Evolutionary conservation across 1,284 basidiomycete species (phyloP).

Genomic region (Termitomyces sp.): DNA sequence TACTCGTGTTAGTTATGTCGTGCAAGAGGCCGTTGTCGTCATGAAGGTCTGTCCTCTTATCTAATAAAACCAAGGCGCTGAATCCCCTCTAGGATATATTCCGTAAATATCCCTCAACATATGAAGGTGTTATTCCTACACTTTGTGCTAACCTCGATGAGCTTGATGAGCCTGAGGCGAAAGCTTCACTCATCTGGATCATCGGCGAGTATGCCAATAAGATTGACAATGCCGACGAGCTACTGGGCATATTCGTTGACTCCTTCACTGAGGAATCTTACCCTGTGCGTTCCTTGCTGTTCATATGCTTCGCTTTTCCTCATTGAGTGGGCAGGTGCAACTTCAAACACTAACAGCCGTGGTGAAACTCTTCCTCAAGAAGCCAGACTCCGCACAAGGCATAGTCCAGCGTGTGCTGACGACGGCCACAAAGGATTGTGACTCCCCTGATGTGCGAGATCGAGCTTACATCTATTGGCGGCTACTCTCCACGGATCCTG

Average conservation of each 20-base stretch:
- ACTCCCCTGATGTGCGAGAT: slow-evolving; percentile 96
- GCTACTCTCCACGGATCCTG: slow-evolving; percentile 87
- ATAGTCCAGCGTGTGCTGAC: slow-evolving; percentile 88
- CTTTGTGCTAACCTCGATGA: slow-evolving; percentile 95
- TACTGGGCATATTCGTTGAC: slow-evolving; percentile 87
- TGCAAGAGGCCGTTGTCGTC: slow-evolving; percentile 96
- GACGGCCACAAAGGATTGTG: slow-evolving; percentile 94
- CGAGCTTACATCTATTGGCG: slow-evolving; percentile 97
- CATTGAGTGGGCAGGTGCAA: slow-evolving; percentile 61
- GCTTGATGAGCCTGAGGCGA: slow-evolving; percentile 96
- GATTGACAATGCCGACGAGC: slow-evolving; percentile 94
- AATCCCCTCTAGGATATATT: slow-evolving; percentile 77
- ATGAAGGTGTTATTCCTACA: slow-evolving; percentile 95
- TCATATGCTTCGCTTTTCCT: neutral
- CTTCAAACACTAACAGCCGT: slow-evolving; percentile 93
- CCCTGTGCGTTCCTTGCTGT: slow-evolving; percentile 47
- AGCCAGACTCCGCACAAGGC: slow-evolving; percentile 87
- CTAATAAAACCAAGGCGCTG: neutral
- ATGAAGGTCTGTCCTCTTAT: slow-evolving; percentile 71
- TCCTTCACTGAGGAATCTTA: slow-evolving; percentile 93
- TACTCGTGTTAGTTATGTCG: slow-evolving; percentile 94
- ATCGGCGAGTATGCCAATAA: slow-evolving; percentile 97
- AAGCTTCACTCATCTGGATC: slow-evolving; percentile 98
- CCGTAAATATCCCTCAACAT: slow-evolving; percentile 95
- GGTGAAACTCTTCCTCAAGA: slow-evolving; percentile 94